Conservation (phyloP, 1,284 basidiomycete species). For the Ganoderma lingzhi region DNA sequence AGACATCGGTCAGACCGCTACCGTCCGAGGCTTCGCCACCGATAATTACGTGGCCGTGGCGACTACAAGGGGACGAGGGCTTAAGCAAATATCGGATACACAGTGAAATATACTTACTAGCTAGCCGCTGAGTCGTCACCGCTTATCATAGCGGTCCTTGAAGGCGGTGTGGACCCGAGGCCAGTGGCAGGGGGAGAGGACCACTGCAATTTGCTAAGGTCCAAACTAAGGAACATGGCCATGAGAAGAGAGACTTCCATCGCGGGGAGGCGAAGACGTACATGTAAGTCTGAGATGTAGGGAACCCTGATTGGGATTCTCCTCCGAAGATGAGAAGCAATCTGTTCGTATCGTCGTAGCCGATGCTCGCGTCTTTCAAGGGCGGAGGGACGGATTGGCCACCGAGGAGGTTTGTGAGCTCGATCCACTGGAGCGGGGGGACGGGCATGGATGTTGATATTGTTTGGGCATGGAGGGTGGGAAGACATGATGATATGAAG, state of each 20-base stretch:
- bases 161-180: conserved; percentile 57
- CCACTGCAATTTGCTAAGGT: conserved; percentile 70
- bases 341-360: conserved; percentile 54
- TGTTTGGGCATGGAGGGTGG: conserved; percentile 36
- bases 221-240: conserved; percentile 50
- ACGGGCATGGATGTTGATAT: conserved; percentile 48
- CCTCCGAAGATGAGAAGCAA: conserved; percentile 79
- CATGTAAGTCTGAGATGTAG: conserved; percentile 73
- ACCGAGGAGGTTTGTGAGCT: conserved; percentile 61
- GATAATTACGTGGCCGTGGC: conserved; percentile 73
- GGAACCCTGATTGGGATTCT: conserved; percentile 68
- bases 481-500: conserved; percentile 36
- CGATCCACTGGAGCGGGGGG: conserved; percentile 68
- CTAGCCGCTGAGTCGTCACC: conserved; percentile 78
- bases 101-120: conserved; percentile 61
- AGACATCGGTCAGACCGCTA: conserved; percentile 67
- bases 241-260: conserved; percentile 2
- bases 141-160: conserved; percentile 68
- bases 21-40: conserved; percentile 67
- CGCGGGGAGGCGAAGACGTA: conserved; percentile 45
- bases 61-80: conserved; percentile 49
- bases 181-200: conserved; percentile 55
- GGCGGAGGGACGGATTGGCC: conserved; percentile 63
- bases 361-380: conserved; percentile 76
- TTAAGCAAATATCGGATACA: conserved; percentile 13